Evolutionary conservation across 352 stramenopile genomes (phyloP), one percentile per base, ranked within the genome.

Genomic region (Aphanomyces cochlioides): DNA sequence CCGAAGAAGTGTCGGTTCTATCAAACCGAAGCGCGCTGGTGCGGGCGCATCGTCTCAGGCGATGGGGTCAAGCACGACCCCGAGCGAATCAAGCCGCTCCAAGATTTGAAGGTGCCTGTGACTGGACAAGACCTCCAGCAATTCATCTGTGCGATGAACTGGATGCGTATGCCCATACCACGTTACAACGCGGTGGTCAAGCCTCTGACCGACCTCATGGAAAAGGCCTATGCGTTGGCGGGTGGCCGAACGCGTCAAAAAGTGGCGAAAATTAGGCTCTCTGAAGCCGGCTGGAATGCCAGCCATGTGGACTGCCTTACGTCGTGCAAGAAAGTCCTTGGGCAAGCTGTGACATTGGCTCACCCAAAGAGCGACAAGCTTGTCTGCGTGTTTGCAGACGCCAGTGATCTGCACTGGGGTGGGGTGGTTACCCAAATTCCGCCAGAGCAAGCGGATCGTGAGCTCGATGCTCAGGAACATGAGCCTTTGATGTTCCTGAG

Each of bases 1-100:
- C 58, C 47, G 3, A 59, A 70, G 0, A 78, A 79, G 45, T 73
- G 47, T 19, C 61, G 59, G 6, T 5, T 78, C 7, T 83, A 60
- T 40, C 12, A n/a, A 7, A 61, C 54, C n/a, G n/a, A n/a, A n/a
- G 72, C 74, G 5, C 74, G 66, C 7, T 74, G 17, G 74, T 57
- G 74, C 36, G 37, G 64, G 36, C 37, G 50, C 43, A 73, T 75
- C 41, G 7, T 66, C 38, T 19, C 19, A 4, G 61, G 36, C 45
- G 15, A 59, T 6, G 61, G 61, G 1, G 37, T 60, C 15, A n/a
- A 43, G 37, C 43, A 66, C 13, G 66, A 67, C 19, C 70, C 59
- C 6, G 17, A 19, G 38, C n/a, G 66, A 37, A 58, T 72, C 12
- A 5, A 75, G 37, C 36, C 50, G 48, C 40, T 72, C 2, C 36